Evolutionary conservation across 441 rosid genomes (phyloP).

Genomic region (Jatropha podagrica): DNA sequence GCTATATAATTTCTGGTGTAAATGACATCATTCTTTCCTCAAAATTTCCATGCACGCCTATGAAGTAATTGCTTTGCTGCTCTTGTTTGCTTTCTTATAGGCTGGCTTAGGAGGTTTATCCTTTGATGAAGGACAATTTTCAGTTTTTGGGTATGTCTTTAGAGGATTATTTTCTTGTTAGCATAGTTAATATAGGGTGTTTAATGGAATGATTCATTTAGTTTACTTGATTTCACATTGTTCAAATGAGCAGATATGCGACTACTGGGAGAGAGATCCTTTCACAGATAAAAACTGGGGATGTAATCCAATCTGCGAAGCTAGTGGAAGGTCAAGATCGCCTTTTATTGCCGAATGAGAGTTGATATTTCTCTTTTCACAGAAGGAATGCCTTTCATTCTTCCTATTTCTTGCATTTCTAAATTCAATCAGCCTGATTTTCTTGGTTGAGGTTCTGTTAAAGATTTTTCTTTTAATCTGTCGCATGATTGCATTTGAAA

Average conservation of each 20-base stretch:
- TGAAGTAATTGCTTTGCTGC: neutral
- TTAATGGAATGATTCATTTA: neutral
- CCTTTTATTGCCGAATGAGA: constrained; percentile 59
- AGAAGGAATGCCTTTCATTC: constrained; percentile 7
- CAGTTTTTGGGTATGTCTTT: constrained; percentile 72
- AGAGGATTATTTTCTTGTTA: neutral
- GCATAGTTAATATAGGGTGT: neutral
- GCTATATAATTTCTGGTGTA: neutral
- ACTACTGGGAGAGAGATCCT: constrained; percentile 78
- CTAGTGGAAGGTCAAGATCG: constrained; percentile 77
- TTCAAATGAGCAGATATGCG: constrained; percentile 50
- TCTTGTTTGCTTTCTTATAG: constrained; percentile 31
- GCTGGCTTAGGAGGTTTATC: constrained; percentile 93
- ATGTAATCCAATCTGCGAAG: constrained; percentile 73
- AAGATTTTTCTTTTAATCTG: neutral
- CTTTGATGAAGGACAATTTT: constrained; percentile 94
- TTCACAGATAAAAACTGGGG: constrained; percentile 82
- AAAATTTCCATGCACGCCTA: neutral
- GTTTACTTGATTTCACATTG: neutral
- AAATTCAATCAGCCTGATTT: constrained; percentile 20
- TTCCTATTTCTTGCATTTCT: constrained; percentile 8
- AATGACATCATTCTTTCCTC: neutral
- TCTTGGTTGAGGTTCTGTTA: constrained; percentile 17
- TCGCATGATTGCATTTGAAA: too few species aligned
- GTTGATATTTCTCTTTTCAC: constrained; percentile 26